Percentiles rank a stretch among this genome's conserved stretches.
phyloP scores from a whole-genome alignment of 768 basidiomycete genomes.

The Gautieria morchelliformis region DNA sequence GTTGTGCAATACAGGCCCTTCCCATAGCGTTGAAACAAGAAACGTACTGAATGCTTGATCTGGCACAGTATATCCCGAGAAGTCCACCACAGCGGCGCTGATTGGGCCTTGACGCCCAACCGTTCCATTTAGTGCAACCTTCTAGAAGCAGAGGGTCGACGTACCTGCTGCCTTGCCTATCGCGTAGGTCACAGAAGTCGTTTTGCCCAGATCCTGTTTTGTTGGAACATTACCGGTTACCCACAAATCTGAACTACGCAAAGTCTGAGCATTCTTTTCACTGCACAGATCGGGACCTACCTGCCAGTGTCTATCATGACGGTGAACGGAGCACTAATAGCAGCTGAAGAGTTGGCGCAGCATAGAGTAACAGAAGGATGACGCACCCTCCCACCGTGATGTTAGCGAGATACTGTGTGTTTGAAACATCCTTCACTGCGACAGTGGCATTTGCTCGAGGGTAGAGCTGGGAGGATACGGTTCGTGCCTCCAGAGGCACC shows the following conservation, averaged over 20 bases:
- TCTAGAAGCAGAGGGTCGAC: slow-evolving; percentile 1
- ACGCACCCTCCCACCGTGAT: slow-evolving; percentile 27
- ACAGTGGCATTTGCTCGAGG: neutral
- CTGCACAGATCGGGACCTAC: slow-evolving; percentile 16
- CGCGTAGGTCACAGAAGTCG: slow-evolving; percentile 40
- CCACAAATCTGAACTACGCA: slow-evolving; percentile 53
- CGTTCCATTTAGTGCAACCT: neutral
- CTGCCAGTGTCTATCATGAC: slow-evolving; percentile 39
- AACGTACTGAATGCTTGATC: slow-evolving; percentile 26
- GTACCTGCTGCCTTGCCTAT: slow-evolving; percentile 42
- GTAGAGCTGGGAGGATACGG: neutral
- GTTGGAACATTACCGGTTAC: slow-evolving; percentile 36
- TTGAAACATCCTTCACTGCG: neutral
- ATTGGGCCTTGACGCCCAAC: slow-evolving; percentile 29
- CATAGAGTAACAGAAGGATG: neutral
- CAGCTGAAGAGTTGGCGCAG: neutral
- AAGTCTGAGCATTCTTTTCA: neutral
- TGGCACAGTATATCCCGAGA: slow-evolving; percentile 35
- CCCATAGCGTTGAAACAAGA: neutral
- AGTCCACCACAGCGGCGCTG: slow-evolving; percentile 31
- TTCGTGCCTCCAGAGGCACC: neutral
- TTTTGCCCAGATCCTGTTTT: slow-evolving; percentile 29
- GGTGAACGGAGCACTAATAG: slow-evolving; percentile 13
- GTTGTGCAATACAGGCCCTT: too few species aligned
- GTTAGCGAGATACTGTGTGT: slow-evolving; percentile 28